Evolutionary conservation across 1,139 yeast genomes (phyloP).

Genomic region (Yamadazyma membranifaciens): DNA sequence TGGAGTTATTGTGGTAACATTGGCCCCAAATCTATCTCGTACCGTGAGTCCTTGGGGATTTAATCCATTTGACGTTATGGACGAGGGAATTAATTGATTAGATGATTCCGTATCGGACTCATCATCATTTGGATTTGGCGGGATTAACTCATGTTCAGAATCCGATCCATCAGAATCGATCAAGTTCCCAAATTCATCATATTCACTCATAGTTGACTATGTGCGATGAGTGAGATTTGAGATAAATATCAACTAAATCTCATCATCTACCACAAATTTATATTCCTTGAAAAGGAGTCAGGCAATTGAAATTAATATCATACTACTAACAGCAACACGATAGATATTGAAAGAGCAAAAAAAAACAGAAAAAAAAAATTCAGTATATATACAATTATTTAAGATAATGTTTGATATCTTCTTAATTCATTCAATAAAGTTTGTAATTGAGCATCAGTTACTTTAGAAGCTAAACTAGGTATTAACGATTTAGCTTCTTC

Average conservation of each 20-base stretch:
- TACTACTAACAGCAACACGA: too few species aligned
- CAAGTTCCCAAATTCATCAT: slow-evolving; percentile 83
- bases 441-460: slow-evolving; percentile 84
- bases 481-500: slow-evolving; percentile 95
- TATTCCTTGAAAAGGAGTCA: too few species aligned
- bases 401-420: slow-evolving; percentile 52
- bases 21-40: slow-evolving; percentile 16
- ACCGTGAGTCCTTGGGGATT: not conserved
- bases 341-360: not conserved
- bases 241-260: not conserved
- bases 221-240: slow-evolving; percentile 5
- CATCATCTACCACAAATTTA: not conserved
- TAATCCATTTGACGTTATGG: not conserved
- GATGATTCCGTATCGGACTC: slow-evolving; percentile 10
- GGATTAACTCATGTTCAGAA: slow-evolving; percentile 9
- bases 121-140: slow-evolving; percentile 11
- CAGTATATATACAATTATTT: slow-evolving; percentile 5
- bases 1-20: slow-evolving; percentile 53
- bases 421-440: slow-evolving; percentile 83
- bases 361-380: not conserved
- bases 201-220: slow-evolving; percentile 42
- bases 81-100: not conserved
- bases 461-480: slow-evolving; percentile 80
- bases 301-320: not conserved
- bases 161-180: slow-evolving; percentile 52